phyloP scores from a whole-genome alignment of 1,139 yeast species.

The Magnusiomyces sp. region DNA sequence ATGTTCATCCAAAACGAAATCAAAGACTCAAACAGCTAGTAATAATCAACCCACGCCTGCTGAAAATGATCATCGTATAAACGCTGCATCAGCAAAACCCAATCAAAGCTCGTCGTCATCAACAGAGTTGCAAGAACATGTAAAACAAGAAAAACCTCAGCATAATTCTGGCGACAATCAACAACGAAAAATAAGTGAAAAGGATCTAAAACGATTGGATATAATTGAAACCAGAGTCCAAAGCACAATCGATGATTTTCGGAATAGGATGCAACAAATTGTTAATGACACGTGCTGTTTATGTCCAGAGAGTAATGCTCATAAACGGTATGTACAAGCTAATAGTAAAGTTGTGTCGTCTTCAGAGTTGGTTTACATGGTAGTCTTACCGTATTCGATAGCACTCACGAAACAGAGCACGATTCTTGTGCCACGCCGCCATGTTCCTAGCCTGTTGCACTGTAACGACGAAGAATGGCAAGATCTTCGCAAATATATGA shows the following conservation, averaged over 20 bases:
- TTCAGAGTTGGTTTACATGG: conserved; percentile 7
- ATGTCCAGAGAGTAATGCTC: conserved; percentile 2
- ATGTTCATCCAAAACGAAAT: not conserved
- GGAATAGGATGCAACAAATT: not conserved
- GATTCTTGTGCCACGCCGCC: conserved; percentile 39
- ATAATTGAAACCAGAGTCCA: too few relatives aligned
- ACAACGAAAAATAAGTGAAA: too few relatives aligned
- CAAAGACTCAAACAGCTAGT: conserved; percentile 1
- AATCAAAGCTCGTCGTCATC: too few relatives aligned
- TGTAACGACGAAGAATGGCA: conserved; percentile 40
- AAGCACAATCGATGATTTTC: too few relatives aligned
- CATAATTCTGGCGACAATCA: too few relatives aligned
- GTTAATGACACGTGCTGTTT: conserved; percentile 27
- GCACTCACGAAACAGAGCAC: conserved; percentile 31
- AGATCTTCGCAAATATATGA: conserved; percentile 41
- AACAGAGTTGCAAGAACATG: too few relatives aligned
- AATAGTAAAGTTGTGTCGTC: conserved; percentile 5
- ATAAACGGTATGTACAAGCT: not conserved
- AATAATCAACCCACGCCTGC: conserved; percentile 7
- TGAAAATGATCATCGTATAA: conserved; percentile 12
- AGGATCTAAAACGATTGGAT: too few relatives aligned
- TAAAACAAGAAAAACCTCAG: too few relatives aligned
- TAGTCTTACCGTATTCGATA: conserved; percentile 32
- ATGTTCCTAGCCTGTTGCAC: conserved; percentile 34
- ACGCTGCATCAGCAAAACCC: conserved; percentile 4